A percentile compares a stretch with the other conserved stretches of the same genome.
These are phyloP conservation scores for Elongisporangium anandrum DNA, from an alignment of 352 stramenopile species.

Conservation along the genomic window DNA sequence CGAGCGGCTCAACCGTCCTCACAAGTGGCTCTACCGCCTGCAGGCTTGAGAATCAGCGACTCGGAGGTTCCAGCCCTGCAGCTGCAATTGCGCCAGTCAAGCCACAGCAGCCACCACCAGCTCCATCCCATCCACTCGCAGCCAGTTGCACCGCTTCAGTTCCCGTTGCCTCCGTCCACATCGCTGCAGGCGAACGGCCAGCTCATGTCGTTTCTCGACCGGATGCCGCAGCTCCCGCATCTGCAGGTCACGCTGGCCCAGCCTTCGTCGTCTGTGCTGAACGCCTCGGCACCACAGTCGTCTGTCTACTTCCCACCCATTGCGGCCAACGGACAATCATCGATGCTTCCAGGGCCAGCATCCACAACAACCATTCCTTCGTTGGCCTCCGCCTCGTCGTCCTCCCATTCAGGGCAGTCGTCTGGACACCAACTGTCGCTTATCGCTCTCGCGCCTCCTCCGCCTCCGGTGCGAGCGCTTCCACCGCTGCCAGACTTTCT, in stretches of 20 bases:
- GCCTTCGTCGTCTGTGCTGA: slow-evolving; percentile 31
- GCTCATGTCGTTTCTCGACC: slow-evolving; percentile 18
- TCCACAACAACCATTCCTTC: not conserved
- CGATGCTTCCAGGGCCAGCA: not conserved
- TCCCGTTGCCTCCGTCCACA: slow-evolving; percentile 25
- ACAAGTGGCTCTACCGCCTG: slow-evolving; percentile 12
- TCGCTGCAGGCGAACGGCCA: slow-evolving; percentile 8
- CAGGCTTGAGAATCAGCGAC: slow-evolving; percentile 2
- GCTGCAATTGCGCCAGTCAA: slow-evolving; percentile 10
- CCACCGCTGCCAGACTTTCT: slow-evolving; percentile 62
- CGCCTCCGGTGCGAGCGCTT: slow-evolving; percentile 24
- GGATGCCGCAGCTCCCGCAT: slow-evolving; percentile 40
- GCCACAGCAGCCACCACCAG: slow-evolving; percentile 4
- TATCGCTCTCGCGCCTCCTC: not conserved
- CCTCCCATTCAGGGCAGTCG: slow-evolving; percentile 5
- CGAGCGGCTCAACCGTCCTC: not conserved
- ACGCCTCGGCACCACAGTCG: slow-evolving; percentile 14
- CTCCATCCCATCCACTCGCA: slow-evolving; percentile 2
- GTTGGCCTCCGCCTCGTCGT: not conserved
- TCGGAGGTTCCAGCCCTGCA: slow-evolving; percentile 17
- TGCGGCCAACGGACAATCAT: not conserved
- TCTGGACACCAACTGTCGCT: slow-evolving; percentile 1
- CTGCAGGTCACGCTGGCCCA: slow-evolving; percentile 48
- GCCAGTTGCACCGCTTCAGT: slow-evolving; percentile 20
- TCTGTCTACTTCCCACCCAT: not conserved